Evolutionary conservation across 2,329 filamentous ascomycete species (phyloP).

Genomic region (Calycina marina): DNA sequence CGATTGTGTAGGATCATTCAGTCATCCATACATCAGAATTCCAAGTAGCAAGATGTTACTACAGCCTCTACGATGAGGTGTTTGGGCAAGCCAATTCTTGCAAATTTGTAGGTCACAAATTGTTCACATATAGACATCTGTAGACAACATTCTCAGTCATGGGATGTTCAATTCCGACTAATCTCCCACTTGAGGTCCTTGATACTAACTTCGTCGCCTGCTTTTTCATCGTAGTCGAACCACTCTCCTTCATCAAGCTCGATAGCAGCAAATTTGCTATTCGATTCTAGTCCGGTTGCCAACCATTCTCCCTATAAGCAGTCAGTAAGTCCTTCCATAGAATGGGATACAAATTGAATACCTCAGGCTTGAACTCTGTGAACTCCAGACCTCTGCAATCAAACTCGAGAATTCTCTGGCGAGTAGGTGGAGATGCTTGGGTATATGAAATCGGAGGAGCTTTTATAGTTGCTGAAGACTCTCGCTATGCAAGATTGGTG

Average conservation of each 20-base stretch:
- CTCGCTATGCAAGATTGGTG: conserved; percentile 37
- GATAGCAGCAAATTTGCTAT: conserved; percentile 66
- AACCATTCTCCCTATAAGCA: conserved; percentile 70
- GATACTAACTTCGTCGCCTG: conserved; percentile 80
- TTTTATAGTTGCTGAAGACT: conserved; percentile 76
- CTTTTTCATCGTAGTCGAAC: conserved; percentile 97
- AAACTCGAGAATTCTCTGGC: conserved; percentile 71
- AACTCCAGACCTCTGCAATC: conserved; percentile 94
- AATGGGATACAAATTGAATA: conserved; percentile 26
- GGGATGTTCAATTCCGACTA: conserved; percentile 20
- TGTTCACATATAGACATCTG: too few relatives aligned
- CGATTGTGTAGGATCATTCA: too few relatives aligned
- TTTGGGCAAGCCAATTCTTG: too few relatives aligned
- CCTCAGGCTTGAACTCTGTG: conserved; percentile 77
- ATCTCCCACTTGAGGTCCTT: conserved; percentile 84
- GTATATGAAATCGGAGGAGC: conserved; percentile 58
- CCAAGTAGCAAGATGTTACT: too few relatives aligned
- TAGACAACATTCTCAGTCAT: too few relatives aligned
- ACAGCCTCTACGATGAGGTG: too few relatives aligned
- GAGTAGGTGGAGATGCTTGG: conserved; percentile 55
- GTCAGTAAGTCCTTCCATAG: neutral
- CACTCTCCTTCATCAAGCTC: conserved; percentile 85
- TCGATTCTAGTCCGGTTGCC: conserved; percentile 66
- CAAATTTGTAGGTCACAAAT: too few relatives aligned
- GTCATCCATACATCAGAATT: too few relatives aligned